Evolutionary conservation across 768 basidiomycete genomes (phyloP).

Genomic region (Steccherinum ochraceum): DNA sequence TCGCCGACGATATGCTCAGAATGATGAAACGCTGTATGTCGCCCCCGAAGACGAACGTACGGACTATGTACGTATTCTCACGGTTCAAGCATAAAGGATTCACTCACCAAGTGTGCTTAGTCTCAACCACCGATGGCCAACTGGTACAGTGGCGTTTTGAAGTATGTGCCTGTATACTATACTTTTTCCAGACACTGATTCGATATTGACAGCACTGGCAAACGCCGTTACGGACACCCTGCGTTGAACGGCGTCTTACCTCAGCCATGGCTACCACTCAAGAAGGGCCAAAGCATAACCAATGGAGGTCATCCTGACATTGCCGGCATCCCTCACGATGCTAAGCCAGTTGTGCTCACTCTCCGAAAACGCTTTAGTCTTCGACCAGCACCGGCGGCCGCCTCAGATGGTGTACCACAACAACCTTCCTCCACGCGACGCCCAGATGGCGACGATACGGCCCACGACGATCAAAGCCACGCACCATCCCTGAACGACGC

Average conservation of each 20-base stretch:
- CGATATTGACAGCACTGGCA: conserved; percentile 65
- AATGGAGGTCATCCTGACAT: conserved; percentile 40
- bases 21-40: conserved; percentile 92
- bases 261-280: conserved; percentile 89
- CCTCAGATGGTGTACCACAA: too few species aligned
- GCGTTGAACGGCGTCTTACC: conserved; percentile 91
- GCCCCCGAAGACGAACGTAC: conserved; percentile 92
- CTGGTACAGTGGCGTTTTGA: conserved; percentile 89
- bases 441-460: not conserved
- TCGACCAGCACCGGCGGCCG: not conserved
- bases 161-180: conserved; percentile 53
- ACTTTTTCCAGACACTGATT: not conserved
- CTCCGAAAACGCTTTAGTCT: conserved; percentile 67
- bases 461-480: not conserved
- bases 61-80: conserved; percentile 71
- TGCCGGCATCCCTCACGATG: conserved; percentile 32
- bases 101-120: conserved; percentile 23
- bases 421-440: not conserved
- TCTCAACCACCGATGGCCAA: conserved; percentile 97
- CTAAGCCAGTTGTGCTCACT: conserved; percentile 69
- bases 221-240: conserved; percentile 91
- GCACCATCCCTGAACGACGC: conserved; percentile 10
- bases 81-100: not conserved
- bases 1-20: conserved; percentile 82
- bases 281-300: conserved; percentile 71